phyloP scores from a whole-genome alignment of 1,284 basidiomycete species.

The Leccinum subspadiceum region DNA sequence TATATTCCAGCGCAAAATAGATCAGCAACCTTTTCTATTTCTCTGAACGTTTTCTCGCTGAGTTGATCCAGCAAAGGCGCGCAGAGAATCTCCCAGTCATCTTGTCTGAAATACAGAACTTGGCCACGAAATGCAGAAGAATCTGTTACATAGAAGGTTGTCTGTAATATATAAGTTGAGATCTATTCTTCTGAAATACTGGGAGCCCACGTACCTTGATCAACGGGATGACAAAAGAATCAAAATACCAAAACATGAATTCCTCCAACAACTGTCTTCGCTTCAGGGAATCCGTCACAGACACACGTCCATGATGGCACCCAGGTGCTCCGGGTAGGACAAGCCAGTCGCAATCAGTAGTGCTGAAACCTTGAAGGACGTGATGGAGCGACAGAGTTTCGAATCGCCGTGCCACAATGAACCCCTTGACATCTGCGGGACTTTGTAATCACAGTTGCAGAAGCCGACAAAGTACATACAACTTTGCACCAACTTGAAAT shows the following conservation, averaged over 20 bases:
- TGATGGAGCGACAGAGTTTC: slow-evolving; percentile 84
- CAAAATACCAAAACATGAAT: slow-evolving; percentile 92
- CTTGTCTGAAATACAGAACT: slow-evolving; percentile 90
- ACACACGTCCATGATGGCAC: slow-evolving; percentile 45
- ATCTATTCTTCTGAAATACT: not conserved
- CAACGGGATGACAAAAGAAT: slow-evolving; percentile 79
- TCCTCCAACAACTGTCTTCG: slow-evolving; percentile 79
- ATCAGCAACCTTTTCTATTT: slow-evolving; percentile 51
- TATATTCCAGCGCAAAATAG: not conserved
- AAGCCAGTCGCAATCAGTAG: slow-evolving; percentile 83
- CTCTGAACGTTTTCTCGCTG: slow-evolving; percentile 62
- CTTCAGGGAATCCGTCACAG: slow-evolving; percentile 69
- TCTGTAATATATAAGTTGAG: slow-evolving; percentile 44
- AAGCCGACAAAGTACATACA: slow-evolving; percentile 47
- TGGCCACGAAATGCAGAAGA: slow-evolving; percentile 86
- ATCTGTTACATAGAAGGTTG: slow-evolving; percentile 93
- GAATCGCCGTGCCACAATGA: slow-evolving; percentile 74
- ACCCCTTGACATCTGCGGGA: slow-evolving; percentile 61
- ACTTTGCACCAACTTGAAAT: slow-evolving; percentile 59
- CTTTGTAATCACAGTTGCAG: not conserved
- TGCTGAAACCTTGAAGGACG: slow-evolving; percentile 75
- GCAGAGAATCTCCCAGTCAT: slow-evolving; percentile 88
- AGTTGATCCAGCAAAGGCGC: slow-evolving; percentile 77
- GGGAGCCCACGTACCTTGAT: slow-evolving; percentile 56
- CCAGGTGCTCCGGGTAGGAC: slow-evolving; percentile 41